phyloP scores from a whole-genome alignment of 192 early-diverging fungal genomes.

The Piromyces finnis region DNA sequence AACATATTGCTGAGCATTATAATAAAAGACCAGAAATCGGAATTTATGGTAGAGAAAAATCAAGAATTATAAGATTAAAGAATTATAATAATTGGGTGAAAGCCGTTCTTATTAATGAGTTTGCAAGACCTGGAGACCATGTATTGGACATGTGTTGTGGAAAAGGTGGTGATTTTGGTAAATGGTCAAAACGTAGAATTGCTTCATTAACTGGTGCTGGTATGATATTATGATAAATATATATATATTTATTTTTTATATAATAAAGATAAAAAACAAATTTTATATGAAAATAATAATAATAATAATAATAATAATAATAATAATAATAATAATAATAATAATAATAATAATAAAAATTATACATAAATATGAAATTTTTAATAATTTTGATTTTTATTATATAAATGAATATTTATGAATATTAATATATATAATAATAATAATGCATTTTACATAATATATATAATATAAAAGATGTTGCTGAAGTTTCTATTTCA shows the following conservation, averaged over 20 bases:
- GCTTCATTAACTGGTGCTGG: slow-evolving; percentile 57
- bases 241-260: too few species aligned
- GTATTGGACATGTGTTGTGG: slow-evolving; percentile 91
- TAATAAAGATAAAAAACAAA: too few species aligned
- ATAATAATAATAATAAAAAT: too few species aligned
- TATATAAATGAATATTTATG: too few species aligned
- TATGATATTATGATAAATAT: slow-evolving; percentile 9
- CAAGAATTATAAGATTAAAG: slow-evolving; percentile 67
- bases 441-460: too few species aligned
- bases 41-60: slow-evolving; percentile 51
- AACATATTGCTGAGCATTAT: slow-evolving; percentile 41
- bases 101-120: slow-evolving; percentile 56
- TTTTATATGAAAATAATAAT: too few species aligned
- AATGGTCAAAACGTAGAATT: slow-evolving; percentile 55
- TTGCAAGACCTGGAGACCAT: slow-evolving; percentile 22
- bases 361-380: too few species aligned
- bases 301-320: background rate
- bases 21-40: slow-evolving; percentile 72
- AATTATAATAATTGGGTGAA: slow-evolving; percentile 98
- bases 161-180: slow-evolving; percentile 78
- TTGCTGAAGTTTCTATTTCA: slow-evolving; percentile 65
- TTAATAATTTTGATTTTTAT: too few species aligned
- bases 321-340: too few species aligned
- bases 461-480: slow-evolving; percentile 46
- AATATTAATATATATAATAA: too few species aligned